These are phyloP conservation scores for Chalciporus pseudorubinellus DNA, from an alignment of 768 basidiomycete species.

Conservation along the genomic window DNA sequence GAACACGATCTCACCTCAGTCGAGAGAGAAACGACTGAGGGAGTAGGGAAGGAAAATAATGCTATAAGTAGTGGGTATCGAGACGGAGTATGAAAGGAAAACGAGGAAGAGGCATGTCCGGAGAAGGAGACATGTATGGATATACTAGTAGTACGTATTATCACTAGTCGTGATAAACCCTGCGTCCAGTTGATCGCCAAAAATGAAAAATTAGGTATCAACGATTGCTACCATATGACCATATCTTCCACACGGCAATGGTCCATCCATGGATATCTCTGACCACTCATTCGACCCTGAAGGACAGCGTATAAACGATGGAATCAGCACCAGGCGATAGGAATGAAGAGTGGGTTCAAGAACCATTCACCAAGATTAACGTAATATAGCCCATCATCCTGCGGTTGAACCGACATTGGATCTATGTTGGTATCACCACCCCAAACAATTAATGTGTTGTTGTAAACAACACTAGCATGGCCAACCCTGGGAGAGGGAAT, in stretches of 20 bases:
- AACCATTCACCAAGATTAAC: slow-evolving; percentile 87
- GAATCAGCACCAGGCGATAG: not conserved
- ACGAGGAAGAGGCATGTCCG: too few relatives aligned
- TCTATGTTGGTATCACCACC: slow-evolving; percentile 94
- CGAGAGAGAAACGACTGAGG: too few relatives aligned
- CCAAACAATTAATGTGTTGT: slow-evolving; percentile 96
- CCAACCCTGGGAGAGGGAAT: slow-evolving; percentile 90
- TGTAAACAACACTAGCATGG: slow-evolving; percentile 93
- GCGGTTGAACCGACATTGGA: slow-evolving; percentile 56
- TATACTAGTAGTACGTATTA: too few relatives aligned
- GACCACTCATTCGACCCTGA: slow-evolving; percentile 96
- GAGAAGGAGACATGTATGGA: too few relatives aligned
- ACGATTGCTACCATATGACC: slow-evolving; percentile 95
- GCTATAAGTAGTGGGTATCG: too few relatives aligned
- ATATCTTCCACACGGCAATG: slow-evolving; percentile 84
- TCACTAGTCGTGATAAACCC: too few relatives aligned
- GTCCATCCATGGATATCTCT: slow-evolving; percentile 70
- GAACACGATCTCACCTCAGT: too few relatives aligned
- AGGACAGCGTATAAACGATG: not conserved
- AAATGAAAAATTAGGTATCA: slow-evolving; percentile 89
- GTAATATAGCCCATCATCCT: slow-evolving; percentile 92
- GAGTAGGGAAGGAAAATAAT: too few relatives aligned
- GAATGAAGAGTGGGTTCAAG: too few relatives aligned
- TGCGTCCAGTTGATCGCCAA: slow-evolving; percentile 95
- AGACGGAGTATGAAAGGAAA: too few relatives aligned